Evolutionary conservation across 257 asterid species (phyloP).

Genomic region (Solanum appendiculatum): DNA sequence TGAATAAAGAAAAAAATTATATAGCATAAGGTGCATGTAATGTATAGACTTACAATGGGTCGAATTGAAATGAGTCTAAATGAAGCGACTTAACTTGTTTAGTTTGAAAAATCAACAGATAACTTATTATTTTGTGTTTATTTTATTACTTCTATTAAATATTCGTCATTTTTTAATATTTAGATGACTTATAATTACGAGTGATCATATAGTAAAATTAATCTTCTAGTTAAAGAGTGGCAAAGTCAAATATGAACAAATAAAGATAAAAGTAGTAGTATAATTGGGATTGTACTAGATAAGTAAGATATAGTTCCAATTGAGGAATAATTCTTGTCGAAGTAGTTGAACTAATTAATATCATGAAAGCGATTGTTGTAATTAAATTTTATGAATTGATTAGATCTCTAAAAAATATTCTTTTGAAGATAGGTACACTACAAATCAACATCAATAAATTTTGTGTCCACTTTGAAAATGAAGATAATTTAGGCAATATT

Average conservation of each 20-base stretch:
- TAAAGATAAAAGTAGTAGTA: neutral
- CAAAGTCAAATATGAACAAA: too few species aligned
- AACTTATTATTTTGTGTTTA: too few species aligned
- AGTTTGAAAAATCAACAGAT: too few species aligned
- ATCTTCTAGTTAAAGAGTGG: too few species aligned
- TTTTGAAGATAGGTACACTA: neutral
- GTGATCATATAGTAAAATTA: too few species aligned
- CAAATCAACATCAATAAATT: neutral
- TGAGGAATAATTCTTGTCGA: neutral
- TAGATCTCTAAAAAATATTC: neutral
- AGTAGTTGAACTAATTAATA: neutral
- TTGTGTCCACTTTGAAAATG: neutral
- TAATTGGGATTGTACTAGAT: neutral
- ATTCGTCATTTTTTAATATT: too few species aligned
- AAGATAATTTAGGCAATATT: neutral
- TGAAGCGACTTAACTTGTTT: neutral
- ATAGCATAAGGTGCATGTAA: neutral
- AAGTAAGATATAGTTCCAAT: neutral
- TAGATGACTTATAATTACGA: too few species aligned
- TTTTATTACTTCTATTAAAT: too few species aligned
- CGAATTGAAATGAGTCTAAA: too few species aligned
- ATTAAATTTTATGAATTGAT: neutral
- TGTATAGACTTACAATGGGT: too few species aligned
- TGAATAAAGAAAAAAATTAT: neutral
- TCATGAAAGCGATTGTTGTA: neutral